These are phyloP conservation scores for Paraglomus occultum DNA, from an alignment of 192 early-diverging fungal species.

Conservation along the genomic window DNA sequence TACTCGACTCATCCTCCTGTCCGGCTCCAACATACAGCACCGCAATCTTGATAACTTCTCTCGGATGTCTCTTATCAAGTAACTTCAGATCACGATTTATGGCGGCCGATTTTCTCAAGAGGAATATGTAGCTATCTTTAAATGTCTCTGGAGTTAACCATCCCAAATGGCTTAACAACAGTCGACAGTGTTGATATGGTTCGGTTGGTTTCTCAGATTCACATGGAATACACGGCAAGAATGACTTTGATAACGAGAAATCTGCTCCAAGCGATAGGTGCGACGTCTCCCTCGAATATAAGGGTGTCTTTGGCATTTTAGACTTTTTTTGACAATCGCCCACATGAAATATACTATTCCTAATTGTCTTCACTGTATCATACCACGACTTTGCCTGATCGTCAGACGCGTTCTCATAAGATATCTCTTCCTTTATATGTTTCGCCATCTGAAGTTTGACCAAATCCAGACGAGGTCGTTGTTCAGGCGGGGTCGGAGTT, in stretches of 20 bases:
- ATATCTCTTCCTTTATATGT: constrained; percentile 47
- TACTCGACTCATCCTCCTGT: constrained; percentile 86
- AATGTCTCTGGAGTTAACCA: constrained; percentile 69
- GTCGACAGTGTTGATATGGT: constrained; percentile 60
- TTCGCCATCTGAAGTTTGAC: constrained; percentile 46
- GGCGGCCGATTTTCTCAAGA: constrained; percentile 63
- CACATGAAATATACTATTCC: constrained; percentile 37
- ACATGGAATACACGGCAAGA: constrained; percentile 46
- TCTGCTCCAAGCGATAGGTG: constrained; percentile 34
- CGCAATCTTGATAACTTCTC: constrained; percentile 88
- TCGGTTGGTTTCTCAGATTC: constrained; percentile 49
- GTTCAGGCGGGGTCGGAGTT: neutral
- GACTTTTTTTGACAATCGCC: constrained; percentile 31
- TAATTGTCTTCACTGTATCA: constrained; percentile 37
- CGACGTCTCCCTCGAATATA: constrained; percentile 19
- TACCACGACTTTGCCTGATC: constrained; percentile 43
- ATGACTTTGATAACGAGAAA: constrained; percentile 51
- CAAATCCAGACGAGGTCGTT: neutral
- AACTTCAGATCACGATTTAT: constrained; percentile 73
- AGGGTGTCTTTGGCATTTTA: constrained; percentile 7
- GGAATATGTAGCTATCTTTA: constrained; percentile 64
- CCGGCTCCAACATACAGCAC: constrained; percentile 88
- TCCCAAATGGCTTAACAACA: constrained; percentile 77
- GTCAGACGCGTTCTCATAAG: constrained; percentile 41
- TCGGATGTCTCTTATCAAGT: constrained; percentile 78